Evolutionary conservation across 164 flowering plant species (phyloP).

Genomic region (Vitis rupestris): DNA sequence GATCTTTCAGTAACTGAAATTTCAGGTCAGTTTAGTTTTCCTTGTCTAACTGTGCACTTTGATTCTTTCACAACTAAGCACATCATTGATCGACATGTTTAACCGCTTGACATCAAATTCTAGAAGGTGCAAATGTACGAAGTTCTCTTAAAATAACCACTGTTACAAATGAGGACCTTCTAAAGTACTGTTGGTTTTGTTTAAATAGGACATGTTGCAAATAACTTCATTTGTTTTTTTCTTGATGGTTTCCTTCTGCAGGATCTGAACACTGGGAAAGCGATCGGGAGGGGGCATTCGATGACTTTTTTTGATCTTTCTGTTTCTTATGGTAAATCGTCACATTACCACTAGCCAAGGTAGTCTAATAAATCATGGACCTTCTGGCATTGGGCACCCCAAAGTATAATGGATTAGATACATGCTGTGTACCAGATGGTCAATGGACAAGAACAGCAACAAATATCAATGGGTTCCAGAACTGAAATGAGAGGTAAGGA

Average conservation of each 20-base stretch:
- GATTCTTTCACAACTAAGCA: neutral
- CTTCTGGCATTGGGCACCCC: too few relatives aligned
- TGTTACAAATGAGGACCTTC: neutral
- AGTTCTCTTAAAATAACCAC: neutral
- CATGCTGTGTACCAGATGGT: too few relatives aligned
- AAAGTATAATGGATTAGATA: too few relatives aligned
- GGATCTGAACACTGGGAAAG: conserved; percentile 51
- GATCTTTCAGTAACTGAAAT: conserved; percentile 54
- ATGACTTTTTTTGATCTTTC: conserved; percentile 63
- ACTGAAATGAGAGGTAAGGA: too few relatives aligned
- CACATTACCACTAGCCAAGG: too few relatives aligned
- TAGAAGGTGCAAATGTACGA: neutral
- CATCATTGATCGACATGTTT: too few relatives aligned
- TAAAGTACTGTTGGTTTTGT: conserved; percentile 1
- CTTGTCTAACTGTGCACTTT: conserved; percentile 9
- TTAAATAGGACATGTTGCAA: conserved; percentile 8
- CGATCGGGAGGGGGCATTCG: conserved; percentile 71
- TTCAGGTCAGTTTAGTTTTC: conserved; percentile 47
- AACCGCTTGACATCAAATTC: neutral
- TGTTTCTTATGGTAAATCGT: too few relatives aligned
- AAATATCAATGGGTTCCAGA: too few relatives aligned
- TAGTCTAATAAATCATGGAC: too few relatives aligned
- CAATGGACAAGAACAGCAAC: too few relatives aligned
- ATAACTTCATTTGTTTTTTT: conserved; percentile 22
- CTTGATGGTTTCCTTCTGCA: conserved; percentile 46